Evolutionary conservation across 1,139 yeast genomes (phyloP), one percentile per base, ranked within the genome.

Genomic region (Kodamaea derodonti): DNA sequence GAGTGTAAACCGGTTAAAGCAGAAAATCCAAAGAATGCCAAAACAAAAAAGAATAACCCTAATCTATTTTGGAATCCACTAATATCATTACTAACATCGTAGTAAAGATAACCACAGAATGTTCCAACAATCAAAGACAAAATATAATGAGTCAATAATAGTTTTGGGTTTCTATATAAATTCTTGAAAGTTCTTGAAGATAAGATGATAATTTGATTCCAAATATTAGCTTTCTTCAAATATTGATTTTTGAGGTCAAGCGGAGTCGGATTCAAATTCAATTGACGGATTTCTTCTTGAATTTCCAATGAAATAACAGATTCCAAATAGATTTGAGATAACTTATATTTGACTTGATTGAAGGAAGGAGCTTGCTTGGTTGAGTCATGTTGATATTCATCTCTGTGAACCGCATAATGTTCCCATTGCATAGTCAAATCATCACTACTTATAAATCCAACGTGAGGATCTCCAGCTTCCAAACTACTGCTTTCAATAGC

Each of bases 31-130:
- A 92, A 90, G 51, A 90, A 74, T 3, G 97, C 87, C 44, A 92
- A 68, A 36, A 90, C 63, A 57, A 90, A 90, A 69, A 92, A 90
- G 60, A 92, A 92, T 41, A 92, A 67, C 0, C 98, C 98, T 44
- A 92, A 68, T 49, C 98, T 75, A 59, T 92, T 92, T 57, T 92
- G 98, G 68, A 92, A 92, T 0, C 98, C 98, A 51, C 95, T 80
- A 39, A 92, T 90, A 57, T 92, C 96, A 52, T 88, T 84, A 29
- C 80, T 69, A 16, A 90, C 80, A 49, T 87, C 71, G 60, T 82
- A 90, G 58, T 92, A 92, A 28, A 92, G 66, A 36, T 78, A 77
- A 0, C 97, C 97, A 60, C 95, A 83, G 58, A 92, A 85, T 3
- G 78, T 54, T 1, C 95, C 96, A 58, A 90, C 77, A 13, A 80